Percentiles rank a stretch among this genome's conserved stretches.
Evolutionary conservation across 805 yeast genomes (phyloP).

Genomic region (Metschnikowia baotianmanensis): DNA sequence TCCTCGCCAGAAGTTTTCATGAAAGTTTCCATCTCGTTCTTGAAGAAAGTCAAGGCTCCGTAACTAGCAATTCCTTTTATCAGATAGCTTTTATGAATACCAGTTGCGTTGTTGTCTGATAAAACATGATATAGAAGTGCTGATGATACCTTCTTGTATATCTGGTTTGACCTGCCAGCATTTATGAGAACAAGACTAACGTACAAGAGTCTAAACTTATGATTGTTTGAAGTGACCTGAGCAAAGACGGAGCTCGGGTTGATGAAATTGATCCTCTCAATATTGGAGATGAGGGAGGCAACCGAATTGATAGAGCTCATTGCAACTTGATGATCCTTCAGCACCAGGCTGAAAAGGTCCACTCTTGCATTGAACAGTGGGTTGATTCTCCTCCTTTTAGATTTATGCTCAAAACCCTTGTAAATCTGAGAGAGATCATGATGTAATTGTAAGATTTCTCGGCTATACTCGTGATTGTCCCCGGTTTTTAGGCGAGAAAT

Average conservation of each 20-base stretch:
- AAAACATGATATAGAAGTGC: constrained; percentile 12
- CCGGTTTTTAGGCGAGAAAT: neutral
- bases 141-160: constrained; percentile 9
- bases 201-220: constrained; percentile 7
- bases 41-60: constrained; percentile 4
- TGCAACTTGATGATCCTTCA: constrained; percentile 1
- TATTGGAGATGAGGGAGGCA: constrained; percentile 16
- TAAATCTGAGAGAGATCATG: neutral
- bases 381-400: constrained; percentile 5
- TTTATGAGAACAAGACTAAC: constrained; percentile 10
- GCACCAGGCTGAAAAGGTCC: constrained; percentile 1
- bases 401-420: neutral
- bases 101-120: neutral
- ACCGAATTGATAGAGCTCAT: constrained; percentile 20
- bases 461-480: neutral
- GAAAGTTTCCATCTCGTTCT: neutral
- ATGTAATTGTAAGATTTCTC: constrained; percentile 1
- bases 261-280: constrained; percentile 19
- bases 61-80: neutral
- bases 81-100: neutral
- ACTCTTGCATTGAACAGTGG: neutral
- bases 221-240: neutral
- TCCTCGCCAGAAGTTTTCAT: neutral
- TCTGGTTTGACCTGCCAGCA: constrained; percentile 6
- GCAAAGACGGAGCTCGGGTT: constrained; percentile 18